A percentile compares a stretch with the other conserved stretches of the same genome.
These are phyloP conservation scores for Globisporangium rhizosaccharum DNA, from an alignment of 352 stramenopile genomes.

Conservation along the genomic window DNA sequence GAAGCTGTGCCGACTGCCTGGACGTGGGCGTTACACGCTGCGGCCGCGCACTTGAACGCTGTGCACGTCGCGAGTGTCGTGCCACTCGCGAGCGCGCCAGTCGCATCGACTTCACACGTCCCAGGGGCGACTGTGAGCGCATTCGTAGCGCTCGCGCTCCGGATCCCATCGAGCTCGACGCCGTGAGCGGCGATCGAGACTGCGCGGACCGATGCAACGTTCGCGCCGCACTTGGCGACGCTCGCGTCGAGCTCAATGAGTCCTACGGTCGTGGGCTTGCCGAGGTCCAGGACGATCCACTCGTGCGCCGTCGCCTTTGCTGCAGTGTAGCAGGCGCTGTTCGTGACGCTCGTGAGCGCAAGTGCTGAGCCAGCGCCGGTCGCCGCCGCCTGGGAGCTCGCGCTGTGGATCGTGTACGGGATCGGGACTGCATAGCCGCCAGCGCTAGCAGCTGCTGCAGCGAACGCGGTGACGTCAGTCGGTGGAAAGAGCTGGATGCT, in stretches of 20 bases:
- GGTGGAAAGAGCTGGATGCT: conserved; percentile 46
- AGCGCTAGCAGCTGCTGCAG: conserved; percentile 4
- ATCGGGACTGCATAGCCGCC: conserved; percentile 25
- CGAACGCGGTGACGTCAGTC: conserved; percentile 16
- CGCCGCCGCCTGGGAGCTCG: conserved; percentile 41
- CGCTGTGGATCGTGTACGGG: conserved; percentile 55
- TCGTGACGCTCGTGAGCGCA: conserved; percentile 20
- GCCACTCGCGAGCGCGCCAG: conserved; percentile 1
- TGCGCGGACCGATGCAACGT: conserved; percentile 24
- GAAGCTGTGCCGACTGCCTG: conserved; percentile 10
- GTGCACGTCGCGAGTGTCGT: conserved; percentile 11
- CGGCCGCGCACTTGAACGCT: conserved; percentile 26
- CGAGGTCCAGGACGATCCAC: conserved; percentile 62
- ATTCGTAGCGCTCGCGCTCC: conserved; percentile 13
- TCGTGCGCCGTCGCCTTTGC: conserved; percentile 40
- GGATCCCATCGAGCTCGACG: conserved; percentile 23
- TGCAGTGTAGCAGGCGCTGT: conserved; percentile 39
- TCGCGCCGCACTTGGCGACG: conserved; percentile 28
- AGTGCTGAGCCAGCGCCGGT: conserved; percentile 34
- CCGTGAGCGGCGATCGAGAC: conserved; percentile 48
- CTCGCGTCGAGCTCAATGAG: conserved; percentile 47
- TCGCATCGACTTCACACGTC: conserved; percentile 24
- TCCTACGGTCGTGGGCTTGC: conserved; percentile 29
- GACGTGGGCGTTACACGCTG: conserved; percentile 20
- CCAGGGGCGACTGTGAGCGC: conserved; percentile 8